phyloP scores from a whole-genome alignment of 192 early-diverging fungal genomes.

The Coemansia umbellata region DNA sequence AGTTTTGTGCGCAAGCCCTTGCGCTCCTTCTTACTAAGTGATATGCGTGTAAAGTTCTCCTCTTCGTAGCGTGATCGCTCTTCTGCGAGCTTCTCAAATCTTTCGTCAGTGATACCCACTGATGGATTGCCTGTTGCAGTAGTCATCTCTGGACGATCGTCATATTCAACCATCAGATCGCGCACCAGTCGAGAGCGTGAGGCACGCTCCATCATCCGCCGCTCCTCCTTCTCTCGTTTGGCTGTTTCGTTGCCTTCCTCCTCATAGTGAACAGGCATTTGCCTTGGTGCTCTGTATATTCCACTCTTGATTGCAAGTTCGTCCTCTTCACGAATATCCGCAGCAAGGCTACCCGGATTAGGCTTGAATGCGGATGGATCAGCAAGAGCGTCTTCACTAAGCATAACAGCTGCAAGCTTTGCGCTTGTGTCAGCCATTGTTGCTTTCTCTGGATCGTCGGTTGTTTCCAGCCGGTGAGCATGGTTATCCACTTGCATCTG shows the following conservation, averaged over 20 bases:
- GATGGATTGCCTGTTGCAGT: slow-evolving; percentile 69
- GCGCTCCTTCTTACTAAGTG: slow-evolving; percentile 71
- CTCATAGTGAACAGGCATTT: slow-evolving; percentile 83
- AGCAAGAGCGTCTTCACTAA: slow-evolving; percentile 38
- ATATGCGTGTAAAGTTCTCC: slow-evolving; percentile 79
- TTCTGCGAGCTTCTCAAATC: slow-evolving; percentile 55
- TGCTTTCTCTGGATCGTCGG: slow-evolving; percentile 20
- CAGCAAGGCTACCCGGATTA: slow-evolving; percentile 66
- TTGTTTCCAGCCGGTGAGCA: slow-evolving; percentile 12
- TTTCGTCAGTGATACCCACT: slow-evolving; percentile 54
- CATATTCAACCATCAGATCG: slow-evolving; percentile 79
- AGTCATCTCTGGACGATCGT: slow-evolving; percentile 78
- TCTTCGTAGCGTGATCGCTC: slow-evolving; percentile 81
- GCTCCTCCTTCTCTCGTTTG: slow-evolving; percentile 61
- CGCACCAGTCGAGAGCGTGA: slow-evolving; percentile 78
- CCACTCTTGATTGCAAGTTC: slow-evolving; percentile 37
- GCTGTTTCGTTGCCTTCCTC: slow-evolving; percentile 56
- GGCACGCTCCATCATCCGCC: slow-evolving; percentile 62
- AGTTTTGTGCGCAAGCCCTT: slow-evolving; percentile 56
- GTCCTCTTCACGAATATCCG: slow-evolving; percentile 43
- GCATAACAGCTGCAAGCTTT: slow-evolving; percentile 49
- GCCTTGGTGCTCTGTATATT: slow-evolving; percentile 82
- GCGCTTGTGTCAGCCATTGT: slow-evolving; percentile 14
- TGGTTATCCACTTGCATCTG: neutral
- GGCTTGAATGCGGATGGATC: slow-evolving; percentile 93